Conservation (phyloP, 2,329 filamentous ascomycete species). For the Penicillium nordicum region DNA sequence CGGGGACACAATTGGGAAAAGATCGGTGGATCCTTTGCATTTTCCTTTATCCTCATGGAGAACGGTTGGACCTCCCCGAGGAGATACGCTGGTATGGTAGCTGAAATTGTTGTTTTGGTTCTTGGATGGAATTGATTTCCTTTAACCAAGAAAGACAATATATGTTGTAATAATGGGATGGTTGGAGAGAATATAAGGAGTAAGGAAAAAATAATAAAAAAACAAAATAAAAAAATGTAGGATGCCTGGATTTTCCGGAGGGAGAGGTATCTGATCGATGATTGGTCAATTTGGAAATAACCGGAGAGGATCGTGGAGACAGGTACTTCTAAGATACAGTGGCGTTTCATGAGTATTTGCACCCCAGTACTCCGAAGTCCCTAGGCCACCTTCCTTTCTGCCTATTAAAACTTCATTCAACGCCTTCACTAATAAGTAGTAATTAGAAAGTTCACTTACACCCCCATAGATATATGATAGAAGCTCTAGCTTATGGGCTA, state of each 20-base stretch:
- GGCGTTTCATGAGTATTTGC: too few species aligned
- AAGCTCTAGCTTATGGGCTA: too few species aligned
- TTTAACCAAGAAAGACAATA: background rate
- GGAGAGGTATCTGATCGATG: background rate
- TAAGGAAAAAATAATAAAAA: background rate
- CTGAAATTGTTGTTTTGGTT: background rate
- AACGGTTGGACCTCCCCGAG: conserved; percentile 1
- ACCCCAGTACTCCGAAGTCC: too few species aligned
- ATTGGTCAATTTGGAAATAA: conserved; percentile 2
- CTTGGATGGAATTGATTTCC: background rate
- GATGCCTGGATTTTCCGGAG: background rate
- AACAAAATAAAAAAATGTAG: background rate
- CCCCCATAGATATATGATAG: too few species aligned
- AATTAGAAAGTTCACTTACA: too few species aligned
- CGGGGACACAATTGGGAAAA: conserved; percentile 30
- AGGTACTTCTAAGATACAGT: conserved; percentile 1
- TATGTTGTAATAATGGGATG: too few species aligned
- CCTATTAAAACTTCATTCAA: too few species aligned
- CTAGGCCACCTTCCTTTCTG: too few species aligned
- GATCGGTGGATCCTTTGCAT: conserved; percentile 18
- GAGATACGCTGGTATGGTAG: background rate
- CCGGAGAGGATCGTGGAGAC: background rate
- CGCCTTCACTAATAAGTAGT: too few species aligned
- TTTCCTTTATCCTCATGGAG: conserved; percentile 1
- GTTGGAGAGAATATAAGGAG: background rate